Percentiles rank a stretch among this genome's conserved stretches.
Evolutionary conservation across 495 filamentous ascomycete genomes (phyloP).

Genomic region (Aspergillus bertholletiae): DNA sequence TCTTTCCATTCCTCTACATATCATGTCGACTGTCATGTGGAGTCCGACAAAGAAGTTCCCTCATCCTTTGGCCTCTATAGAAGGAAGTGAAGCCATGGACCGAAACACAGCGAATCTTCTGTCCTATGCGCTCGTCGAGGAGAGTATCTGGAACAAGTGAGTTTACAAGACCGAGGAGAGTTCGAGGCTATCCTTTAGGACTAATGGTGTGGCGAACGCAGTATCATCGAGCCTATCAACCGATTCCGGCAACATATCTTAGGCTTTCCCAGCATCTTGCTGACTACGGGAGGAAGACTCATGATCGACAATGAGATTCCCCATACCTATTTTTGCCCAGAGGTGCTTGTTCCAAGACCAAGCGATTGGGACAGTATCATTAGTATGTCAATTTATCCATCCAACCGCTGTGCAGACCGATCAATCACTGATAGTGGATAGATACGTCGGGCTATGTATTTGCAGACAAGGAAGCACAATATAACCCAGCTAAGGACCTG

Average conservation of each 20-base stretch:
- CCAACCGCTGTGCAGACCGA: background rate
- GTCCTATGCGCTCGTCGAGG: background rate
- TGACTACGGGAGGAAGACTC: background rate
- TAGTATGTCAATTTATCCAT: conserved; percentile 7
- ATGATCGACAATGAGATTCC: conserved; percentile 1
- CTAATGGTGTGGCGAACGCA: too few relatives aligned
- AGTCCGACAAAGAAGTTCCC: conserved; percentile 7
- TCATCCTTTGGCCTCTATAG: conserved; percentile 6
- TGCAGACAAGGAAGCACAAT: background rate
- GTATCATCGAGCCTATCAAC: conserved; percentile 1
- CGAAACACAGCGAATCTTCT: background rate
- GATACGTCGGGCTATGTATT: background rate
- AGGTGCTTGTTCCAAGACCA: conserved; percentile 1
- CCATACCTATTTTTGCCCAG: conserved; percentile 10
- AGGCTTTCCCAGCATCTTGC: background rate
- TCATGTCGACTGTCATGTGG: conserved; percentile 11
- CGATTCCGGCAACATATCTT: background rate
- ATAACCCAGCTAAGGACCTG: background rate
- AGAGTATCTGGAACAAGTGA: background rate
- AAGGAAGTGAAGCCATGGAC: background rate
- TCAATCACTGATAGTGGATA: background rate
- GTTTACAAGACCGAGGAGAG: background rate
- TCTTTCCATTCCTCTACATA: conserved; percentile 12
- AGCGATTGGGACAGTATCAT: conserved; percentile 5
- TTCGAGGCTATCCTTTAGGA: too few relatives aligned